phyloP scores from a whole-genome alignment of 2,329 filamentous ascomycete genomes.

The Alternaria triticimaculans region DNA sequence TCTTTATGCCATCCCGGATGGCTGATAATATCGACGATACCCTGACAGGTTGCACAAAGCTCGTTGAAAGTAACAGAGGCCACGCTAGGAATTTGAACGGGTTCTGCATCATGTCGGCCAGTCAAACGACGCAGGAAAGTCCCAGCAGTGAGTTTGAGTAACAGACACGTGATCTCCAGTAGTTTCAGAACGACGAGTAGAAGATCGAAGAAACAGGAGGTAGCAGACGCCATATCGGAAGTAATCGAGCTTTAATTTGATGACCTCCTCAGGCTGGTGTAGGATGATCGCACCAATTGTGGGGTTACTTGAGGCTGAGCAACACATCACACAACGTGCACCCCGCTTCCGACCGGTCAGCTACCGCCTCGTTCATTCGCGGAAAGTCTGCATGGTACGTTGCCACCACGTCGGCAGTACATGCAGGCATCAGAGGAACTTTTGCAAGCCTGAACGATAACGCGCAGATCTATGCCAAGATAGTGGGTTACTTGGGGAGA shows the following conservation, averaged over 20 bases:
- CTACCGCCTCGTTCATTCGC: neutral
- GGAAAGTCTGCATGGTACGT: no score
- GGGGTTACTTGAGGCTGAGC: neutral
- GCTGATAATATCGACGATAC: neutral
- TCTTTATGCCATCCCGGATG: neutral
- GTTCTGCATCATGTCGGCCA: neutral
- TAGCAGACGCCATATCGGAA: neutral
- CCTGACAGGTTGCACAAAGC: neutral
- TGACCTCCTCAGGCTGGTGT: neutral
- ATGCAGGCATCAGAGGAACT: neutral
- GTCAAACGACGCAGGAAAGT: neutral
- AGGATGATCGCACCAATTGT: neutral
- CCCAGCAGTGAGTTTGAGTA: neutral
- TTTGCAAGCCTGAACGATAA: neutral
- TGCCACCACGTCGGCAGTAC: neutral
- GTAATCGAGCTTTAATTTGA: neutral
- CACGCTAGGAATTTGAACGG: neutral
- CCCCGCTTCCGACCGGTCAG: neutral
- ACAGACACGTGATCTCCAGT: neutral
- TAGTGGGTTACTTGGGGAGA: neutral
- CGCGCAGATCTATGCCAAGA: neutral
- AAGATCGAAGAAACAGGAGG: neutral
- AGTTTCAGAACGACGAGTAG: neutral
- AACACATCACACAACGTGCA: neutral
- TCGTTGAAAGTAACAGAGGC: neutral